Evolutionary conservation across 805 yeast genomes (phyloP).

Genomic region (Saccharomycopsis javanensis): DNA sequence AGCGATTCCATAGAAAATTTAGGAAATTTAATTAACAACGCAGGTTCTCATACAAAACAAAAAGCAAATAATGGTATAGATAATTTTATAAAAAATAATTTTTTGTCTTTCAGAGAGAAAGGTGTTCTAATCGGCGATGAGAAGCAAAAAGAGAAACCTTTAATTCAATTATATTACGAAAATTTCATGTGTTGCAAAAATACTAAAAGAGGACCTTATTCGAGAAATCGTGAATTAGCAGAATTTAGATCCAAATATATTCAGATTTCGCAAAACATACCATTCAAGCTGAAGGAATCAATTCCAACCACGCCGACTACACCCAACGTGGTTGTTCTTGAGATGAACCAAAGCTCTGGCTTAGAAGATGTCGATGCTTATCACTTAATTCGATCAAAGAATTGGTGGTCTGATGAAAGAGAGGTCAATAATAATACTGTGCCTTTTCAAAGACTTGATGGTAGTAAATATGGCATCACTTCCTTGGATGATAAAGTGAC

Average conservation of each 20-base stretch:
- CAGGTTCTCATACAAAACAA: background rate
- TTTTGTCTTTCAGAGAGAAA: constrained; percentile 2
- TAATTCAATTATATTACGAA: constrained; percentile 1
- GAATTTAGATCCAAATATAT: background rate
- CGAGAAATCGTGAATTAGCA: background rate
- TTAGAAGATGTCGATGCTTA: background rate
- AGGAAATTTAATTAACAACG: background rate
- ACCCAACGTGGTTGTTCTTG: background rate
- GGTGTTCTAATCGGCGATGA: background rate
- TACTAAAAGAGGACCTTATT: background rate
- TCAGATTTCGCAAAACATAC: background rate
- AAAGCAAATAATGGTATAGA: background rate
- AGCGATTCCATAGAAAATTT: background rate
- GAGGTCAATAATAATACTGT: background rate
- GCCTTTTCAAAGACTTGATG: background rate
- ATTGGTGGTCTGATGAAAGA: background rate
- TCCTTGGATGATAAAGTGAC: background rate
- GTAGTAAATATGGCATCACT: background rate
- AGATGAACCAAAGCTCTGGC: background rate
- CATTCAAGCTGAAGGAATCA: background rate
- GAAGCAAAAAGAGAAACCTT: background rate
- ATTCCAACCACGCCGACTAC: background rate
- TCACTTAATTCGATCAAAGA: background rate
- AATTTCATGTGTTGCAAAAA: background rate
- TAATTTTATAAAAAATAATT: background rate